phyloP scores from a whole-genome alignment of 306 rosid species.

The Malus fusca region DNA sequence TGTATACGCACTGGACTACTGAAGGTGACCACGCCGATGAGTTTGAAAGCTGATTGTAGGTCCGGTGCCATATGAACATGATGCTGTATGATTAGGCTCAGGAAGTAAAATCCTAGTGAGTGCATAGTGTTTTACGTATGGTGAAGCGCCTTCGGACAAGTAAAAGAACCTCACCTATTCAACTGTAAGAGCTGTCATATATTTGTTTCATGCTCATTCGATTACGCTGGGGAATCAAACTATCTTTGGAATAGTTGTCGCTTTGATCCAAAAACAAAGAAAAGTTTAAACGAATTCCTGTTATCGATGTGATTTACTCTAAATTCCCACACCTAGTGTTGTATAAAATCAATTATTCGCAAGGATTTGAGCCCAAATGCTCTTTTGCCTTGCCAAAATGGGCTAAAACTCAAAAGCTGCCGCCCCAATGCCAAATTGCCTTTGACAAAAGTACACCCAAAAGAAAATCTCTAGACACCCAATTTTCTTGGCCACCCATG shows the following conservation, averaged over 20 bases:
- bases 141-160: neutral
- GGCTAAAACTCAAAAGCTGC: no score
- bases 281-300: no score
- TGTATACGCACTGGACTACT: neutral
- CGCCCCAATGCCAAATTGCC: no score
- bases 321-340: no score
- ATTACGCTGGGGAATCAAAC: neutral
- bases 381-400: no score
- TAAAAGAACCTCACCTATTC: neutral
- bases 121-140: neutral
- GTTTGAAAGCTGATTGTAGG: neutral
- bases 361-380: no score
- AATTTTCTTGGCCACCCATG: no score
- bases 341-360: no score
- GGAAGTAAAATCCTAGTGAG: neutral
- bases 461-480: no score
- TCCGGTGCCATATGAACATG: neutral
- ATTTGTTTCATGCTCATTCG: neutral
- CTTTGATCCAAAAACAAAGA: no score
- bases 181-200: neutral
- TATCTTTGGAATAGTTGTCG: neutral
- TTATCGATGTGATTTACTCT: no score
- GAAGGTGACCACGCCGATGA: neutral
- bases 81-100: neutral
- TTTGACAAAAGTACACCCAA: no score